Base-by-base conservation (phyloP, 176 grass and related monocot species). In the Juncus inflexus region DNA sequence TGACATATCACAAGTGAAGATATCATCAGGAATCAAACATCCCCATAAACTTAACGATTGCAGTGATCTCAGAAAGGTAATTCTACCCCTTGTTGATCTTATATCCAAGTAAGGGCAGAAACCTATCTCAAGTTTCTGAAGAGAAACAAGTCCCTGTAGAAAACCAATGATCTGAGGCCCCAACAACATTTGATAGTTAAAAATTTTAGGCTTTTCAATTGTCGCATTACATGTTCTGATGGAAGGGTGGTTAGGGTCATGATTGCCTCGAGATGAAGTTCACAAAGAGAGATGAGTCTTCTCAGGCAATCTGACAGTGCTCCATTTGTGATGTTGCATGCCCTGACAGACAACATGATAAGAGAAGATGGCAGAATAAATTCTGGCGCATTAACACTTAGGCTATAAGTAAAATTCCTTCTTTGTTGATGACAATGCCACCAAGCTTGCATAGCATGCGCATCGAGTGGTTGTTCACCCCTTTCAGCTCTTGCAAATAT, bases 241-340 rank as follows among this genome's bases (percentile, higher is more conserved):
- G 58, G 58, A 3, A 37, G 4, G 9, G 16, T 3, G 8, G 58
- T 61, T 36, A 61, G 35, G 9, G 16, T 61, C 58, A 61, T 61
- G 15, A 61, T 61, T 19, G 16, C 4, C 2, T 61, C 16, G 15
- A 61, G 35, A 2, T 61, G 12, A 10, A 61, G 7, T 61, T 61
- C 58, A 28, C 10, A 9, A 7, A 61, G 58, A 35, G 58, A 61
- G 9, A 1, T 38, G 58, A 61, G 15, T 35, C 3, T 35, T 3
- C 15, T 35, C 1, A 61, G 16, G 58, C 16, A 35, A 0, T 61
- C 5, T 16, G 19, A 61, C 8, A 61, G 9, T 36, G 16, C 58
- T 35, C 58, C 58, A 61, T 61, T 9, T 36, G 58, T 61, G 15
- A 61, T 61, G 58, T 61, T 61, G 57, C 57, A 60, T 10, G 9